phyloP scores from a whole-genome alignment of 2,329 filamentous ascomycete species.

The Pestalotiopsis sp. region DNA sequence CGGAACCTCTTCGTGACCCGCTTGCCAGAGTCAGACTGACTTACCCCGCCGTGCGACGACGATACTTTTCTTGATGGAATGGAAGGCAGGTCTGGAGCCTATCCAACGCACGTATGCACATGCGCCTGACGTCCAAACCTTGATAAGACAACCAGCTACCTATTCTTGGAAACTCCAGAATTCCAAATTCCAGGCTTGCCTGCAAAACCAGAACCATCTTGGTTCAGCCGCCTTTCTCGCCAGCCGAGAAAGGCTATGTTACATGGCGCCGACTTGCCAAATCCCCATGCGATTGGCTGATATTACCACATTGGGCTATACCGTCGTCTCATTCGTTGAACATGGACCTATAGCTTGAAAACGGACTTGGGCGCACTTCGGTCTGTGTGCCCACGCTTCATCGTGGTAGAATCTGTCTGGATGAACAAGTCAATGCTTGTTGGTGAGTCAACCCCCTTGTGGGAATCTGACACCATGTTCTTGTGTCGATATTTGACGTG shows the following conservation, averaged over 20 bases:
- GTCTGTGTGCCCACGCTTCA: background rate
- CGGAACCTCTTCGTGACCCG: too few relatives aligned
- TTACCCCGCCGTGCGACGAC: too few relatives aligned
- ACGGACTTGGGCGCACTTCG: background rate
- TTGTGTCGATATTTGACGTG: background rate
- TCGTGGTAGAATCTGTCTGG: background rate
- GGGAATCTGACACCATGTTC: background rate
- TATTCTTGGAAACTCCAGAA: background rate
- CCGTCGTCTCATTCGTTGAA: conserved; percentile 5
- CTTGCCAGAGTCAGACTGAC: too few relatives aligned
- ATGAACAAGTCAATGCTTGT: background rate
- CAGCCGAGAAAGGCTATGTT: background rate
- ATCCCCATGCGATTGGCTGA: conserved; percentile 1
- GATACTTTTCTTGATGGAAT: too few relatives aligned
- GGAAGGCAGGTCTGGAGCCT: too few relatives aligned
- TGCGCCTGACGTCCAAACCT: too few relatives aligned
- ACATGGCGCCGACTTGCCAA: background rate
- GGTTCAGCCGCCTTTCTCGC: background rate
- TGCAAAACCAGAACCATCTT: background rate
- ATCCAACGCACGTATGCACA: too few relatives aligned
- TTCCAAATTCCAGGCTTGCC: background rate
- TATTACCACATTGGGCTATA: conserved; percentile 7
- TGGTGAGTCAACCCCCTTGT: background rate
- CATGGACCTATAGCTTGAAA: background rate
- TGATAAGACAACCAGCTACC: too few relatives aligned